Percentiles rank a stretch among this genome's conserved stretches.
Conservation (phyloP, 2,329 filamentous ascomycete genomes). For the Fusarium solani-melongenae region DNA sequence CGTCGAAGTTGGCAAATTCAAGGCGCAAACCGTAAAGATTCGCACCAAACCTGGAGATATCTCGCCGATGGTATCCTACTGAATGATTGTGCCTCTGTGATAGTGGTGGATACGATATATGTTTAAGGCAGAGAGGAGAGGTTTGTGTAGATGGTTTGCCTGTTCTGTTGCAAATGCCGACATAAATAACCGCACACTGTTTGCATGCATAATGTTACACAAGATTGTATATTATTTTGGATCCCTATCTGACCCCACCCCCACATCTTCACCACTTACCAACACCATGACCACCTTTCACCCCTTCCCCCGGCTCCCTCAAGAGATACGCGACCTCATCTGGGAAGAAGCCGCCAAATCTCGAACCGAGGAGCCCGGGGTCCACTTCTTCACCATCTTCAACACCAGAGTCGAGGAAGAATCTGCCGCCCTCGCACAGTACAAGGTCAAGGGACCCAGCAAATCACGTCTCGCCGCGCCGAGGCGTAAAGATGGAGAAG, state of each 20-base stretch:
- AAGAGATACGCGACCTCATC: not conserved
- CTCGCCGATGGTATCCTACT: too few relatives aligned
- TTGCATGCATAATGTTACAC: not conserved
- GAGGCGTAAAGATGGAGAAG: not conserved
- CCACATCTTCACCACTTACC: not conserved
- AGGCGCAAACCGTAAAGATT: not conserved
- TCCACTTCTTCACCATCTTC: conserved; percentile 5
- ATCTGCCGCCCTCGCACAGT: not conserved
- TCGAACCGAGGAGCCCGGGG: not conserved
- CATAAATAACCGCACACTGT: not conserved
- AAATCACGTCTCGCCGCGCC: not conserved
- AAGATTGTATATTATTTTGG: not conserved
- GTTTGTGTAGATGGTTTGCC: not conserved
- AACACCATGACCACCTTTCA: not conserved
- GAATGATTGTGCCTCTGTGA: too few relatives aligned
- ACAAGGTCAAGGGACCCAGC: not conserved
- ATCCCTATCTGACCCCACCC: not conserved
- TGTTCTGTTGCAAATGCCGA: not conserved
- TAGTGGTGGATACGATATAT: not conserved
- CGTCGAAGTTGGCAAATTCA: conserved; percentile 4
- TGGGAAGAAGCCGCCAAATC: not conserved
- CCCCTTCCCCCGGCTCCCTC: not conserved
- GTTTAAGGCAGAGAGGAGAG: not conserved
- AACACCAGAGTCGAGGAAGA: not conserved
- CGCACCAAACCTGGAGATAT: conserved; percentile 13